Evolutionary conservation across 2,329 filamentous ascomycete genomes (phyloP).

Genomic region (Sporothrix pseudoabietina): DNA sequence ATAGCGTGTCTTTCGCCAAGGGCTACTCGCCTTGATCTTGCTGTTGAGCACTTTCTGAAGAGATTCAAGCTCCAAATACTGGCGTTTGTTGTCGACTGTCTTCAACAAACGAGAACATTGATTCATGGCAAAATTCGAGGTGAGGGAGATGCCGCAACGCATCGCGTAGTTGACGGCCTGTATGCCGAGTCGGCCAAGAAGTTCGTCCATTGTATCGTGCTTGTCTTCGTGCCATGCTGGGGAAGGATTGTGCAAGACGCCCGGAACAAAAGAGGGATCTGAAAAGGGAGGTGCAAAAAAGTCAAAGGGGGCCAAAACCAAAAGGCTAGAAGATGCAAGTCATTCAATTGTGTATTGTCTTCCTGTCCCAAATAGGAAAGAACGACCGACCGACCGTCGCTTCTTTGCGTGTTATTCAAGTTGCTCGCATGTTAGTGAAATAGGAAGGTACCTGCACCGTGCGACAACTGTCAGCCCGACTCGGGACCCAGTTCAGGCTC

Average conservation of each 20-base stretch:
- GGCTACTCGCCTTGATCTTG: slow-evolving; percentile 71
- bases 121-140: slow-evolving; percentile 79
- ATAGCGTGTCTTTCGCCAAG: too few species aligned
- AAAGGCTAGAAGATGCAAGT: neutral
- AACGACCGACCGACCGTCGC: neutral
- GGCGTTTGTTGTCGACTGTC: slow-evolving; percentile 70
- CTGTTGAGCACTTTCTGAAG: slow-evolving; percentile 75
- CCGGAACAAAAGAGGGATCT: neutral
- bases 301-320: too few species aligned
- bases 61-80: slow-evolving; percentile 66
- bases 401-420: neutral
- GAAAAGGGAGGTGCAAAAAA: neutral
- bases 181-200: slow-evolving; percentile 55
- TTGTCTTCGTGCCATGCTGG: slow-evolving; percentile 5
- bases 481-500: neutral
- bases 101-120: slow-evolving; percentile 79
- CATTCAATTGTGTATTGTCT: neutral
- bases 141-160: slow-evolving; percentile 80
- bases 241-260: too few species aligned
- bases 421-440: slow-evolving; percentile 11
- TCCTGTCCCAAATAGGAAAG: slow-evolving; percentile 21
- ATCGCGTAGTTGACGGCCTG: slow-evolving; percentile 94
- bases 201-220: slow-evolving; percentile 64
- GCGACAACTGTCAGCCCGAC: neutral
- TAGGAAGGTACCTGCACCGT: slow-evolving; percentile 18